These are phyloP conservation scores for Vigna angularis DNA, from an alignment of 306 rosid species.

Conservation along the genomic window DNA sequence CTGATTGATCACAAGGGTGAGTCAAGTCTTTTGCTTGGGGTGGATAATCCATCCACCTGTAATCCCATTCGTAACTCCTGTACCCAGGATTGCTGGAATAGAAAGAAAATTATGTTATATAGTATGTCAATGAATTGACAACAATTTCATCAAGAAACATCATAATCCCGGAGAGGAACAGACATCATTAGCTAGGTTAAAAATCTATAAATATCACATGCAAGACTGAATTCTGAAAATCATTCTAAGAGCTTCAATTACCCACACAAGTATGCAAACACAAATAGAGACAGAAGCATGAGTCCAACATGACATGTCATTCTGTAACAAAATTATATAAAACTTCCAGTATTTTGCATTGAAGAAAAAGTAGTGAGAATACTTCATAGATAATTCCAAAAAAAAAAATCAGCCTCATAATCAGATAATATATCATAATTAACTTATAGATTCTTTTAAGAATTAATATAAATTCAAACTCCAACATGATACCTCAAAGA, in stretches of 20 bases:
- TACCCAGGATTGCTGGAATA: constrained; percentile 60
- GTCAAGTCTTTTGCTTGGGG: constrained; percentile 60
- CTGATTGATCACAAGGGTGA: constrained; percentile 84
- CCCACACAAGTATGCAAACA: constrained; percentile 11
- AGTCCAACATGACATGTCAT: constrained; percentile 22
- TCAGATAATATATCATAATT: constrained; percentile 18
- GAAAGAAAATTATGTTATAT: constrained; percentile 21
- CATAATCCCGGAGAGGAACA: constrained; percentile 33
- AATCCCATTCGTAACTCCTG: constrained; percentile 82
- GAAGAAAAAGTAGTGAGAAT: constrained; percentile 1
- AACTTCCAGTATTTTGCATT: constrained; percentile 4
- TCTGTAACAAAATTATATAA: constrained; percentile 3
- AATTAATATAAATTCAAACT: constrained; percentile 16
- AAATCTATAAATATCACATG: constrained; percentile 16
- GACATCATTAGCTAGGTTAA: constrained; percentile 14
- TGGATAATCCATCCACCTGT: constrained; percentile 97
- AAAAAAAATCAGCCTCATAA: background rate
- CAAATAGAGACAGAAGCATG: constrained; percentile 13
- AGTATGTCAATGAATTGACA: constrained; percentile 22
- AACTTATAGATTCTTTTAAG: constrained; percentile 29
- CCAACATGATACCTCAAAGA: background rate
- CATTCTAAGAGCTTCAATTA: constrained; percentile 9
- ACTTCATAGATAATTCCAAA: constrained; percentile 2
- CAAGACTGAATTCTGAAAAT: constrained; percentile 26
- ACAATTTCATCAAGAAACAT: constrained; percentile 38